Base-by-base conservation (phyloP, 2,329 filamentous ascomycete genomes). In the Massarina eburnea region DNA sequence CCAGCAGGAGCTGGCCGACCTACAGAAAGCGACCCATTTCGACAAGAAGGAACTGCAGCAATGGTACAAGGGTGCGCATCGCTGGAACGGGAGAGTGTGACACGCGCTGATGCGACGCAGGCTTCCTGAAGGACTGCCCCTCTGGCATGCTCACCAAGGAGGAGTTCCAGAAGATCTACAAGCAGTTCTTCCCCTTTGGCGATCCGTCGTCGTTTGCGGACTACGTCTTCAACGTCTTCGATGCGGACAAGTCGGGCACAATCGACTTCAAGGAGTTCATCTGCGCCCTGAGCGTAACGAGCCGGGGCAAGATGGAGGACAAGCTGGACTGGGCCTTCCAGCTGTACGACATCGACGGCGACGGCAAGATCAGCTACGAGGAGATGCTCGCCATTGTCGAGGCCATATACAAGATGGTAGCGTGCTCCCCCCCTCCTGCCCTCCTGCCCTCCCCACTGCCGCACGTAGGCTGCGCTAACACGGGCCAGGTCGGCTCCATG, bases 211-310 rank as follows among this genome's bases (percentile, higher is more conserved):
- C 89, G 2, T 99, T 99, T 70, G 94, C 94, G 70, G 92, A 97
- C 75, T 97, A 97, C 71, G 94, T 99, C 52, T 99, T 99, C 78
- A 96, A 96, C 62, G 94, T 99, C 30, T 99, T 99, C 72, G 94
- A 99, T 72, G 88, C 89, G 68, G 94, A 99, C 75, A 95, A 95
- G 67, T 96, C 90, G 35, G 94, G 94, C 57, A 92, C 89, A 59
- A 99, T 99, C 68, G 94, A 99, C 76, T 99, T 99, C 76, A 97
- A 97, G 72, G 94, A 99, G 74, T 99, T 99, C 75, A 99, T 99
- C 73, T 96, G 92, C 76, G 94, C 94, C 21, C 77, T 99, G 54
- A 96, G 90, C 72, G 92, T 99, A 66, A 99, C 94, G 40, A 95
- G 90, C 73, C 84, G 94, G 60, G 94, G 94, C 67, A 95, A 95